Evolutionary conservation across 345 rosid genomes (phyloP), one percentile per base, ranked within the genome.

Genomic region (Hypericum androsaemum): DNA sequence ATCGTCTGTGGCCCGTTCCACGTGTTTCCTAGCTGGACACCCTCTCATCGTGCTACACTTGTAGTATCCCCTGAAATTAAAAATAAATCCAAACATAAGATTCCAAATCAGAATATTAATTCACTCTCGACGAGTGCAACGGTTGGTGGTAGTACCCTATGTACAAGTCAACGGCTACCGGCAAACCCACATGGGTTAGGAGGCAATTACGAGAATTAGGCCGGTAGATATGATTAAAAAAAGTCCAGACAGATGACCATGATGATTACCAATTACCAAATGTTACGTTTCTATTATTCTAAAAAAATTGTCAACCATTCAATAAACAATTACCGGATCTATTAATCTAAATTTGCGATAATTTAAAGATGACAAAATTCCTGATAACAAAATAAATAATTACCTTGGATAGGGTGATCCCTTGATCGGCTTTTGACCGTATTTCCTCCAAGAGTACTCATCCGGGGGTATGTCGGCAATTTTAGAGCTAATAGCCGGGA

Each of bases 321-420:
- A 22, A 22, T 22, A 22, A n/a, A n/a, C n/a, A n/a, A n/a, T n/a
- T n/a, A n/a, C n/a, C n/a, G n/a, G n/a, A n/a, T n/a, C n/a, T n/a
- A n/a, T n/a, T n/a, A n/a, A n/a, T n/a, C n/a, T n/a, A n/a, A n/a
- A n/a, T n/a, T n/a, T n/a, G n/a, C n/a, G n/a, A n/a, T n/a, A n/a
- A n/a, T n/a, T n/a, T n/a, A n/a, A n/a, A n/a, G 32, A 22, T 1
- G 1, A 22, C 32, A 4, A 22, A 22, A 22, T 22, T 22, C 32
- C 4, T 4, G 32, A 22, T 1, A 22, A 1, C 32, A 22, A 22
- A 12, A 50, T 47, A 8, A 22, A 8, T 57, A 56, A 53, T 79
- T 78, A 84, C 98, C 98, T 73, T 68, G 98, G 96, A 64, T 77
- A 81, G 1, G 98, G 96, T 0, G 98, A 88, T 8, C 98, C 98